Conservation (phyloP, 2,329 filamentous ascomycete species). For the Paracoccidioides lutzii region DNA sequence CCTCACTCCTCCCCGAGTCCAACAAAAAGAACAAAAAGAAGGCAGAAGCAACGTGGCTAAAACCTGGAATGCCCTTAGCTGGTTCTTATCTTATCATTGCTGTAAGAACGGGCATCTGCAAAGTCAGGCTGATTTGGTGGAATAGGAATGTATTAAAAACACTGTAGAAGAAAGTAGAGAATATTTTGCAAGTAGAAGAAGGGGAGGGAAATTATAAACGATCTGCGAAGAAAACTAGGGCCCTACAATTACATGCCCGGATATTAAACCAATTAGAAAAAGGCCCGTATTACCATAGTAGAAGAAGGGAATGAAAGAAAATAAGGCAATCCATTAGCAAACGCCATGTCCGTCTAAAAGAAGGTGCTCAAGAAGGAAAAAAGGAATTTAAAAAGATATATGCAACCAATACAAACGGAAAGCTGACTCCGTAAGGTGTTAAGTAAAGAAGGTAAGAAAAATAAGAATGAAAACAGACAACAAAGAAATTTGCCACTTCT, state of each 20-base stretch:
- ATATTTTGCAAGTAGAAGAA: too few species aligned
- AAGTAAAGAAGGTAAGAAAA: neutral
- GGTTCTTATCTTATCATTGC: too few species aligned
- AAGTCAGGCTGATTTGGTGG: too few species aligned
- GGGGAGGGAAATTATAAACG: too few species aligned
- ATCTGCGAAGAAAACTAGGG: neutral
- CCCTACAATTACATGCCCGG: neutral
- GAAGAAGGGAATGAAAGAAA: neutral
- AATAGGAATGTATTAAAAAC: too few species aligned
- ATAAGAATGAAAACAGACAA: slow-evolving; percentile 4
- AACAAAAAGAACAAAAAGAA: too few species aligned
- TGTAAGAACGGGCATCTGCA: too few species aligned
- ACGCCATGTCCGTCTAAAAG: slow-evolving; percentile 7
- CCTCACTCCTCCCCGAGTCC: too few species aligned
- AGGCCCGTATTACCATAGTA: neutral
- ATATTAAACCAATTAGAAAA: slow-evolving; percentile 1
- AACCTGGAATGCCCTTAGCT: too few species aligned
- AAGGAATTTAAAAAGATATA: neutral
- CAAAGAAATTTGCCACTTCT: too few species aligned
- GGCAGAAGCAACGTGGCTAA: too few species aligned
- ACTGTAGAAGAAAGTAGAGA: too few species aligned
- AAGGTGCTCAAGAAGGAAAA: neutral
- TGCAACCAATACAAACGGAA: neutral
- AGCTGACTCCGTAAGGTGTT: neutral
- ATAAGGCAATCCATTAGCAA: neutral